phyloP scores from a whole-genome alignment of 768 basidiomycete genomes.

The Saitozyma podzolica region DNA sequence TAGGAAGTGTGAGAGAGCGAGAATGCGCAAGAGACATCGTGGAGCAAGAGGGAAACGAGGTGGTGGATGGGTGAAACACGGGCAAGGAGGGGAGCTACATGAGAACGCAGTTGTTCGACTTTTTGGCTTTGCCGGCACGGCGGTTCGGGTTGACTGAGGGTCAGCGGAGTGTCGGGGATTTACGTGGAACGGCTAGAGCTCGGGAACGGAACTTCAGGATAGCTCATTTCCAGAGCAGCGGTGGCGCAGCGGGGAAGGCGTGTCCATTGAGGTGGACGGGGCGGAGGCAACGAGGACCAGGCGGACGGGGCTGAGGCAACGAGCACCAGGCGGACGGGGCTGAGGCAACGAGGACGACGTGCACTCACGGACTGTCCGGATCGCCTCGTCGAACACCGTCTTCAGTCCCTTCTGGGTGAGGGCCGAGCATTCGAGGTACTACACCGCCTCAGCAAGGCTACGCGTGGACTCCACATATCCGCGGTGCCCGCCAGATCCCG shows the following conservation, averaged over 20 bases:
- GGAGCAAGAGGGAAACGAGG: no score
- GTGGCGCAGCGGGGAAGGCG: no score
- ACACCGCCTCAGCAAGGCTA: constrained; percentile 8
- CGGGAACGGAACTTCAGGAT: no score
- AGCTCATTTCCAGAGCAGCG: no score
- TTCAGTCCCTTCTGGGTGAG: constrained; percentile 53
- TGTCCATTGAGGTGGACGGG: no score
- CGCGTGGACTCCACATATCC: neutral
- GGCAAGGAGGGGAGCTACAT: constrained; percentile 25
- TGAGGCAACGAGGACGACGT: no score
- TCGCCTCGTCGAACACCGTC: constrained; percentile 54
- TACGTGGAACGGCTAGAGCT: no score
- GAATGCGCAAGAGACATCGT: no score
- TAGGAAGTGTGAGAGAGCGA: no score
- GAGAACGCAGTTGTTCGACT: constrained; percentile 45
- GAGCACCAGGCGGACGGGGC: no score
- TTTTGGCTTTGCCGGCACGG: constrained; percentile 44
- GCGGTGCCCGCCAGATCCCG: neutral
- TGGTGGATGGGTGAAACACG: neutral
- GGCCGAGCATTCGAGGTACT: constrained; percentile 51
- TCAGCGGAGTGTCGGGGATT: constrained; percentile 3
- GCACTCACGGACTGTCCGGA: constrained; percentile 48
- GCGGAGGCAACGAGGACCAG: no score
- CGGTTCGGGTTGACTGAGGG: constrained; percentile 38
- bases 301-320: no score